Conservation (phyloP, 169 alveolate genomes). For the Eimeria falciformis region DNA sequence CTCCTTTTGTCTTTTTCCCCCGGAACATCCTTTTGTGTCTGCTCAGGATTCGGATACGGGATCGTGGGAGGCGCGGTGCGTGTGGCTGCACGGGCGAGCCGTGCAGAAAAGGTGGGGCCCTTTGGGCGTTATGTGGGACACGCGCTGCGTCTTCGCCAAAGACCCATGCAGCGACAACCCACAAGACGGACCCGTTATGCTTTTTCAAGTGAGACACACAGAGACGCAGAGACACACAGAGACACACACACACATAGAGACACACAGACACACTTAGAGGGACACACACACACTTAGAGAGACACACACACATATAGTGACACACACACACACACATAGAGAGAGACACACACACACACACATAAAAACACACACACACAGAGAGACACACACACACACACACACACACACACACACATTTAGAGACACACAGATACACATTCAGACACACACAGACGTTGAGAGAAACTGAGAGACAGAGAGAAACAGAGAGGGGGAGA, state of each 20-base stretch:
- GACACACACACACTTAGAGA: not conserved
- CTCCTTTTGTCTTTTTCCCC: not conserved
- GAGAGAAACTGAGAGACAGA: too few species aligned
- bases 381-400: too few species aligned
- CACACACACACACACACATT: too few species aligned
- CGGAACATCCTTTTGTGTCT: not conserved
- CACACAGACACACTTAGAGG: not conserved
- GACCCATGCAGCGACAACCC: slow-evolving; percentile 18
- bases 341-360: not conserved
- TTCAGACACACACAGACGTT: too few species aligned
- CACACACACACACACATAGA: not conserved
- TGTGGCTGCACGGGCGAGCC: slow-evolving; percentile 67
- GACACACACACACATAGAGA: not conserved
- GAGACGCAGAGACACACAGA: not conserved
- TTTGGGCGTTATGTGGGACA: slow-evolving; percentile 53
- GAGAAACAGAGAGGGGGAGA: too few species aligned
- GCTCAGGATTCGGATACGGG: slow-evolving; percentile 71
- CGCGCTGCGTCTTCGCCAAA: slow-evolving; percentile 37
- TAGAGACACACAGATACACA: too few species aligned
- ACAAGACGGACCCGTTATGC: slow-evolving; percentile 54
- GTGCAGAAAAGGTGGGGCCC: slow-evolving; percentile 59
- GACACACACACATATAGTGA: not conserved
- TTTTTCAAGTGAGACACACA: slow-evolving; percentile 20
- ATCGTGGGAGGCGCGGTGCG: slow-evolving; percentile 56
- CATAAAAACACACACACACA: too few species aligned